A percentile compares a stretch with the other conserved stretches of the same genome.
These are phyloP conservation scores for Pseudonectria foliicola DNA, from an alignment of 2,329 filamentous ascomycete genomes.

Conservation along the genomic window DNA sequence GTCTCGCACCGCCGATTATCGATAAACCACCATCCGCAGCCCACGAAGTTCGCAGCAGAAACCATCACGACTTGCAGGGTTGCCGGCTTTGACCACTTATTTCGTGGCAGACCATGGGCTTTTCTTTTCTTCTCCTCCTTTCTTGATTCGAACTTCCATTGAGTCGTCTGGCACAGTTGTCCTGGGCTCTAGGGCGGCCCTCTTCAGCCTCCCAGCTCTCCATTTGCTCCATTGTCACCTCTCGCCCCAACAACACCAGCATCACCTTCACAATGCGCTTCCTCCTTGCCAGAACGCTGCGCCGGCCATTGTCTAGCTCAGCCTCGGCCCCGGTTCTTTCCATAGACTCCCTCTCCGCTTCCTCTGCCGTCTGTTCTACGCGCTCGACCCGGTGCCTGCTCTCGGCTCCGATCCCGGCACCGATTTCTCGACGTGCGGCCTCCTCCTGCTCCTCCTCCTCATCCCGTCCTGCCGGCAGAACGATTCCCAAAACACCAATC, in stretches of 20 bases:
- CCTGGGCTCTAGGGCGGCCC: too few relatives aligned
- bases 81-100: slow-evolving; percentile 8
- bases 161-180: too few relatives aligned
- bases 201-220: too few relatives aligned
- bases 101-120: slow-evolving; percentile 10
- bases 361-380: slow-evolving; percentile 6
- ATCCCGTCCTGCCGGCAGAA: slow-evolving; percentile 28
- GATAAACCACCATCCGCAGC: slow-evolving; percentile 15
- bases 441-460: slow-evolving; percentile 13
- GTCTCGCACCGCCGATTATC: slow-evolving; percentile 4
- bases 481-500: slow-evolving; percentile 51
- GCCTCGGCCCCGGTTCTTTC: slow-evolving; percentile 7
- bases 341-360: not conserved
- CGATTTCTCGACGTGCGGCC: slow-evolving; percentile 6
- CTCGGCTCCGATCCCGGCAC: slow-evolving; percentile 11
- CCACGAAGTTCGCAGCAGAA: slow-evolving; percentile 43
- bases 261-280: slow-evolving; percentile 3
- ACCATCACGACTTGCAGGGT: slow-evolving; percentile 33
- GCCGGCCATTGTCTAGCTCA: slow-evolving; percentile 8
- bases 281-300: not conserved
- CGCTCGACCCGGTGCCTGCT: slow-evolving; percentile 1
- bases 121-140: too few relatives aligned
- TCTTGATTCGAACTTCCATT: too few relatives aligned
- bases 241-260: slow-evolving; percentile 8
- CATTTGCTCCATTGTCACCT: slow-evolving; percentile 11